These are phyloP conservation scores for Ogataea angusta DNA, from an alignment of 805 yeast genomes.

Conservation along the genomic window DNA sequence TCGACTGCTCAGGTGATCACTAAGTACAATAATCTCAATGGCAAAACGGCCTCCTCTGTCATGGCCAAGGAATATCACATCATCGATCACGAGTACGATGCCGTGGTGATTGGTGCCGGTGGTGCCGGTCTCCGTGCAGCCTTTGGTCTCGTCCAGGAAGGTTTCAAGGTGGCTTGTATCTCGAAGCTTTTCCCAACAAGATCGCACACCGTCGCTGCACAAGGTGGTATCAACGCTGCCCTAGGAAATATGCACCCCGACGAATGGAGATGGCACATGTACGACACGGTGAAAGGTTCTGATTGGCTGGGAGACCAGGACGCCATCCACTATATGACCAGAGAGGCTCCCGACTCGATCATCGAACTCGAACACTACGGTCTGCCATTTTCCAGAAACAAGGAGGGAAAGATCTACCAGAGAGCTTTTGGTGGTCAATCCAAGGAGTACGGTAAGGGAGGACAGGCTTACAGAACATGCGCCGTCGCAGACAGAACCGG, in stretches of 20 bases:
- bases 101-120: conserved; percentile 98
- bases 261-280: conserved; percentile 99
- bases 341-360: conserved; percentile 94
- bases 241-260: conserved; percentile 97
- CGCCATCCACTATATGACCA: conserved; percentile 98
- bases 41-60: conserved; percentile 51
- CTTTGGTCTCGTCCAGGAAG: conserved; percentile 94
- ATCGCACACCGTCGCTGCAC: conserved; percentile 98
- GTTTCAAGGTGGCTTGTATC: conserved; percentile 95
- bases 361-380: conserved; percentile 98
- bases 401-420: conserved; percentile 94
- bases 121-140: conserved; percentile 99
- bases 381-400: conserved; percentile 96
- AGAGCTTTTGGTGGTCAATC: conserved; percentile 99
- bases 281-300: conserved; percentile 98
- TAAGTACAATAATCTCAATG: conserved; percentile 40
- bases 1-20: conserved; percentile 32
- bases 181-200: conserved; percentile 97
- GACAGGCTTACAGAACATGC: conserved; percentile 98
- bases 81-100: conserved; percentile 96
- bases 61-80: conserved; percentile 77
- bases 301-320: conserved; percentile 99
- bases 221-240: conserved; percentile 99
- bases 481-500: conserved; percentile 99
- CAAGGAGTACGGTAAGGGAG: conserved; percentile 94